phyloP scores from a whole-genome alignment of 768 basidiomycete species.

The Pleurotus eryngii region DNA sequence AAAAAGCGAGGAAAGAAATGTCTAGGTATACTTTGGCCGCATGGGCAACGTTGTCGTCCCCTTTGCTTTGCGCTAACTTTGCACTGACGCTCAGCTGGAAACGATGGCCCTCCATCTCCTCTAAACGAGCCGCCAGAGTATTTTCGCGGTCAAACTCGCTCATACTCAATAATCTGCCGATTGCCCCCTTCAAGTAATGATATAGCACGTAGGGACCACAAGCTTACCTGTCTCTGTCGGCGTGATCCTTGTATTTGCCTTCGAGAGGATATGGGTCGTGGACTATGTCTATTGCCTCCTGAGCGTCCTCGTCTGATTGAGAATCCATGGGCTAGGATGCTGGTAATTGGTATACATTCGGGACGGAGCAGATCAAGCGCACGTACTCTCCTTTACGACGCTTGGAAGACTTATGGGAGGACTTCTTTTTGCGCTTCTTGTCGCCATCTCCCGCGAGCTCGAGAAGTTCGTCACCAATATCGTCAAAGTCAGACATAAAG shows the following conservation, averaged over 20 bases:
- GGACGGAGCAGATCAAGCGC: background rate
- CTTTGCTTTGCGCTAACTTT: constrained; percentile 32
- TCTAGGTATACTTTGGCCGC: constrained; percentile 68
- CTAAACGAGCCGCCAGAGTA: constrained; percentile 75
- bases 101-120: constrained; percentile 73
- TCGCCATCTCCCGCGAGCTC: constrained; percentile 74
- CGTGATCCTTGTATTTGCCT: constrained; percentile 85
- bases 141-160: constrained; percentile 89
- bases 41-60: constrained; percentile 59
- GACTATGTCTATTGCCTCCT: constrained; percentile 64
- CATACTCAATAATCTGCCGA: constrained; percentile 67
- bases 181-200: constrained; percentile 20
- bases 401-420: constrained; percentile 42
- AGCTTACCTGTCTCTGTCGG: constrained; percentile 77
- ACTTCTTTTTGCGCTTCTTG: constrained; percentile 59
- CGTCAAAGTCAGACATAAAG: constrained; percentile 46
- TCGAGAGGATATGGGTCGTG: constrained; percentile 83
- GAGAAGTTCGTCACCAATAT: constrained; percentile 72
- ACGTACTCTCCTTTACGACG: constrained; percentile 75
- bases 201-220: constrained; percentile 15
- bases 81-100: constrained; percentile 64
- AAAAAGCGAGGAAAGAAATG: background rate
- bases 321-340: constrained; percentile 33
- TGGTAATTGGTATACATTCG: background rate
- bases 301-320: constrained; percentile 52